A percentile compares a stretch with the other conserved stretches of the same genome.
These are phyloP conservation scores for Byssothecium circinans DNA, from an alignment of 2,329 filamentous ascomycete species.

Conservation along the genomic window DNA sequence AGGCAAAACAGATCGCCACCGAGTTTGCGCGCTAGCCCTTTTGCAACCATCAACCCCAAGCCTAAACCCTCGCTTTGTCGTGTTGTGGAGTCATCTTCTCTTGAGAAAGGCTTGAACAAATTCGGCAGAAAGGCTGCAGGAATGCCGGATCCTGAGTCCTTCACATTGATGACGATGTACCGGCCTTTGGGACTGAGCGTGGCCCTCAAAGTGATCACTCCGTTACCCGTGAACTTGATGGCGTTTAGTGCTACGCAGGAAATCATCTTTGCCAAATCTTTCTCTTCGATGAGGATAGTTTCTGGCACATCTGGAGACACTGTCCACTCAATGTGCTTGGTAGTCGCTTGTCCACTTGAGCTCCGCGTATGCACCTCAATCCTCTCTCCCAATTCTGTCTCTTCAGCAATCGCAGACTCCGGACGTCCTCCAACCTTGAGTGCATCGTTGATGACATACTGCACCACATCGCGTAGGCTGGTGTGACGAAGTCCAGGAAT, in stretches of 20 bases:
- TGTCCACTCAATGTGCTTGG: conserved; percentile 54
- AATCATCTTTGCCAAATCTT: conserved; percentile 64
- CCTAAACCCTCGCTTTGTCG: conserved; percentile 69
- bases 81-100: conserved; percentile 69
- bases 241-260: conserved; percentile 68
- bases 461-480: conserved; percentile 52
- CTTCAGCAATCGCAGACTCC: conserved; percentile 53
- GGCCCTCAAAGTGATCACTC: conserved; percentile 60
- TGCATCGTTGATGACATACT: conserved; percentile 56
- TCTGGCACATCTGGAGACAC: conserved; percentile 56
- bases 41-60: conserved; percentile 70
- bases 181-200: conserved; percentile 54
- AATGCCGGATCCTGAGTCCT: conserved; percentile 70
- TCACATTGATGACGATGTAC: conserved; percentile 63
- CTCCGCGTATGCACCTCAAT: conserved; percentile 52
- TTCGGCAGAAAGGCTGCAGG: conserved; percentile 65
- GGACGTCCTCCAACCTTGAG: conserved; percentile 56
- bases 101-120: conserved; percentile 70
- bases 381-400: conserved; percentile 51
- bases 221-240: conserved; percentile 70
- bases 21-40: conserved; percentile 68
- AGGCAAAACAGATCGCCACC: conserved; percentile 68
- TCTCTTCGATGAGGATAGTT: conserved; percentile 62
- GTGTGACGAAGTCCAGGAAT: conserved; percentile 53
- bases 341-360: conserved; percentile 48